Base-by-base conservation (phyloP, 2,329 filamentous ascomycete species). In the Phaeosphaeriaceae sp. region DNA sequence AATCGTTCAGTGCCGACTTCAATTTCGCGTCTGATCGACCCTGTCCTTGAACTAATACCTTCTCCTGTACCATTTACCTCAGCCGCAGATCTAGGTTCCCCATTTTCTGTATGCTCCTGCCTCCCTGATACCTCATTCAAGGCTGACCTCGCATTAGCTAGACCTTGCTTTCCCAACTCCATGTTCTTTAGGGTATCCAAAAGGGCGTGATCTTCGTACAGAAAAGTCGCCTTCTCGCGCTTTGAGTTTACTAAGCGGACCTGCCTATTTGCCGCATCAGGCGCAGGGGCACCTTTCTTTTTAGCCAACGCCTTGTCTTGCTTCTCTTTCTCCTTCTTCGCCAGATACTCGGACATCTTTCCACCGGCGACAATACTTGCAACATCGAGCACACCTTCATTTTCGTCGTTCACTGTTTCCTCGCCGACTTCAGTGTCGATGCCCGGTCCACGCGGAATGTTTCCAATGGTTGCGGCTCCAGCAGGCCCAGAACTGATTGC, bases 361-460 rank as follows among this genome's bases (percentile, higher is more conserved):
- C 90, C 90, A 60, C 86, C 88, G 1, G 88, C 88, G 29, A 94
- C 89, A 57, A 94, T 92, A 58, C 83, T 88, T n/a, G 90, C 90
- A 38, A 94, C 89, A 60, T 94, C 89, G 3, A 94, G 78, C 7
- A 92, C 88, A 18, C 90, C 90, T 49, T 93, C 89, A 1, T 84
- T 81, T 6, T 86, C 83, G 3, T 78, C 74, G 3, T 74, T 76
- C 36, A 73, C 75, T 42, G 74, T 73, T 42, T 83, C 81, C 30
- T 76, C 75, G 12, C 80, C 82, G 3, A 81, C 79, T 50, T 84
- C 79, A 1, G 81, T 83, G 15, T 79, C 79, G 4, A 75, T 73
- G 3, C 82, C 83, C 11, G 83, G 81, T 2, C 80, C 81, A 42
- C 80, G 72, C 13, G 82, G 81, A 15, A 73, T 72, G 37, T 74